Conservation (phyloP, 2,329 filamentous ascomycete genomes). For the Elsinoe arachidis region DNA sequence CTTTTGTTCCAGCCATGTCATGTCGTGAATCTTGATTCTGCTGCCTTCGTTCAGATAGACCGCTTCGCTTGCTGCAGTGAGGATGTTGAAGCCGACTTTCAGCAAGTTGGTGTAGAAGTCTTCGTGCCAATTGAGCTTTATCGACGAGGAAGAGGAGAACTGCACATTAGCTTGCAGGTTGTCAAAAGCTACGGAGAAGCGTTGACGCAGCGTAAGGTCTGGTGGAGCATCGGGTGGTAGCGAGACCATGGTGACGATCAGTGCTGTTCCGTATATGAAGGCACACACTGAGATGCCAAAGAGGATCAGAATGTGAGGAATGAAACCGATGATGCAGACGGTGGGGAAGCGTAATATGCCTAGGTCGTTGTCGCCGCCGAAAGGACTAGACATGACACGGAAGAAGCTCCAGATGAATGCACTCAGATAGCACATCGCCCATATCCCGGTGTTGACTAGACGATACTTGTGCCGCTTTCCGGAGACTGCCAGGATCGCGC, state of each 20-base stretch:
- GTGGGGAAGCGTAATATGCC: conserved; percentile 82
- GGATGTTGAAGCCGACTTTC: conserved; percentile 74
- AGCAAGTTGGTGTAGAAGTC: conserved; percentile 92
- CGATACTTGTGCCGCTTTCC: conserved; percentile 70
- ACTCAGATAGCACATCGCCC: conserved; percentile 83
- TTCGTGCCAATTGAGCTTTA: conserved; percentile 76
- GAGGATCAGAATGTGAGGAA: conserved; percentile 84
- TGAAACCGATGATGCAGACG: conserved; percentile 88
- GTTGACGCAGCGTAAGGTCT: conserved; percentile 44
- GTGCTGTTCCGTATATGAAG: conserved; percentile 66
- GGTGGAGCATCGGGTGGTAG: conserved; percentile 44
- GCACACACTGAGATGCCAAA: conserved; percentile 67
- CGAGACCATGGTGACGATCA: conserved; percentile 65
- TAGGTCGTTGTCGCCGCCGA: conserved; percentile 51
- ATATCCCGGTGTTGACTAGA: conserved; percentile 79
- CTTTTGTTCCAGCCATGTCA: conserved; percentile 90
- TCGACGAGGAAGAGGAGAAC: conserved; percentile 54
- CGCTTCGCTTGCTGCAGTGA: conserved; percentile 90
- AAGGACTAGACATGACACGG: conserved; percentile 29
- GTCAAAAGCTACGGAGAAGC: conserved; percentile 62
- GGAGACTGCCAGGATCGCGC: conserved; percentile 71
- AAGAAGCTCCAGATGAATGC: conserved; percentile 71
- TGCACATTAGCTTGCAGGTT: conserved; percentile 92
- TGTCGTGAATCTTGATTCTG: conserved; percentile 60
- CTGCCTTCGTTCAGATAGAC: conserved; percentile 91